Percentiles rank a stretch among this genome's conserved stretches.
These are phyloP conservation scores for Coemansia sp. DNA, from an alignment of 192 early-diverging fungal genomes.

Conservation along the genomic window DNA sequence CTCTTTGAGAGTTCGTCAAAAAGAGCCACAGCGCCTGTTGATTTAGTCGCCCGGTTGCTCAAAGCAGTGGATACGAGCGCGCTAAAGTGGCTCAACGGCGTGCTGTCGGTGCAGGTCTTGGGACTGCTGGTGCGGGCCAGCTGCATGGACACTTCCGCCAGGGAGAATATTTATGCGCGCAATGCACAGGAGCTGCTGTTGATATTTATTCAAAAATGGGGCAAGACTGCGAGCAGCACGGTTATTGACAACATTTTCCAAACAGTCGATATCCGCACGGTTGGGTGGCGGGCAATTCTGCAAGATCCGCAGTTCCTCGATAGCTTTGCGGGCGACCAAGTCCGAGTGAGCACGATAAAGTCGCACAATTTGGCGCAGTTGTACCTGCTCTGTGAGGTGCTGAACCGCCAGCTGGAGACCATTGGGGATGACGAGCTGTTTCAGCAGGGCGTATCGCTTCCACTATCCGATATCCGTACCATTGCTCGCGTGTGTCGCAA, in stretches of 20 bases:
- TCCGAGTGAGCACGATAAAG: constrained; percentile 25
- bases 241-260: constrained; percentile 48
- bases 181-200: constrained; percentile 40
- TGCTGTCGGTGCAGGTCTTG: constrained; percentile 29
- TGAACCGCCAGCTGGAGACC: constrained; percentile 70
- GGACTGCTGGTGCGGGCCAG: constrained; percentile 35
- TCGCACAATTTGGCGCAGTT: constrained; percentile 35
- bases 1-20: constrained; percentile 15
- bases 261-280: constrained; percentile 39
- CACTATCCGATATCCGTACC: constrained; percentile 23
- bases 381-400: constrained; percentile 71
- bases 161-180: neutral
- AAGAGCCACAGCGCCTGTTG: neutral
- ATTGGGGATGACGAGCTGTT: constrained; percentile 89
- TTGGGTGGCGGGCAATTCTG: constrained; percentile 34
- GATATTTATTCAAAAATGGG: constrained; percentile 45
- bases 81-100: constrained; percentile 40
- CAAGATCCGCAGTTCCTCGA: constrained; percentile 29
- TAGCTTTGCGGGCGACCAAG: constrained; percentile 29
- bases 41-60: constrained; percentile 8
- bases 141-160: constrained; percentile 13
- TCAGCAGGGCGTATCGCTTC: constrained; percentile 48
- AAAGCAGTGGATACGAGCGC: constrained; percentile 22
- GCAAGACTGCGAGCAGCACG: constrained; percentile 30
- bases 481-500: constrained; percentile 55